Conservation (phyloP, 2,329 filamentous ascomycete species). For the Ophiocordyceps robertsii region DNA sequence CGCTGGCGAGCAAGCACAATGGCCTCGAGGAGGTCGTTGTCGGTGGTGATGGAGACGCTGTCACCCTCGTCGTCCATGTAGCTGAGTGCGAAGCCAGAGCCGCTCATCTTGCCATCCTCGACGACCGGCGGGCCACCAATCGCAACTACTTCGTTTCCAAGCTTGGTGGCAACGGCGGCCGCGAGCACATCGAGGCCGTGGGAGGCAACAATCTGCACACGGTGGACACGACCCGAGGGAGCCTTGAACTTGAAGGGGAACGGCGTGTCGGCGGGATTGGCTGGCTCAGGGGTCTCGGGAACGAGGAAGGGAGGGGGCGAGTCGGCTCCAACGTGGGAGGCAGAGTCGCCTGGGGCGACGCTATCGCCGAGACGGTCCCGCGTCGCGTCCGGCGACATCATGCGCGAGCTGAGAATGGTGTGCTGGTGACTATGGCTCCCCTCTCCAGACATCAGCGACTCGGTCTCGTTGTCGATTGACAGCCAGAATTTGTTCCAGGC, state of each 20-base stretch:
- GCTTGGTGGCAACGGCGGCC: constrained; percentile 63
- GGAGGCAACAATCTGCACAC: constrained; percentile 70
- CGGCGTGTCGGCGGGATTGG: constrained; percentile 52
- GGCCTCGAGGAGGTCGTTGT: constrained; percentile 83
- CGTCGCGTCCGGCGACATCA: constrained; percentile 67
- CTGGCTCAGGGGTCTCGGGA: constrained; percentile 34
- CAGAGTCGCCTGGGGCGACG: constrained; percentile 84
- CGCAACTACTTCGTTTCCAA: constrained; percentile 68
- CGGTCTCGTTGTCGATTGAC: constrained; percentile 85
- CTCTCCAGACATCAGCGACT: constrained; percentile 91
- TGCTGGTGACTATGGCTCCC: constrained; percentile 58
- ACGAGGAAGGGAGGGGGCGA: constrained; percentile 58
- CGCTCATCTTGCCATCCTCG: constrained; percentile 65
- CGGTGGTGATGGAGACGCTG: constrained; percentile 90
- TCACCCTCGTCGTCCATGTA: constrained; percentile 97
- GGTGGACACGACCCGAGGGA: constrained; percentile 84
- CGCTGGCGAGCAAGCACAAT: constrained; percentile 69
- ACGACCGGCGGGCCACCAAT: constrained; percentile 71
- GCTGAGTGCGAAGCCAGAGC: constrained; percentile 77
- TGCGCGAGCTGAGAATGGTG: constrained; percentile 51
- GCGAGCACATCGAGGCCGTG: constrained; percentile 74
- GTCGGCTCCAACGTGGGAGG: constrained; percentile 77
- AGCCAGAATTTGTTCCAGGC: constrained; percentile 99
- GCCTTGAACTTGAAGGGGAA: constrained; percentile 99
- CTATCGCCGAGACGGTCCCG: constrained; percentile 66